A percentile compares a stretch with the other conserved stretches of the same genome.
These are phyloP conservation scores for Dichomitus squalens DNA, from an alignment of 1,284 basidiomycete genomes.

Conservation along the genomic window DNA sequence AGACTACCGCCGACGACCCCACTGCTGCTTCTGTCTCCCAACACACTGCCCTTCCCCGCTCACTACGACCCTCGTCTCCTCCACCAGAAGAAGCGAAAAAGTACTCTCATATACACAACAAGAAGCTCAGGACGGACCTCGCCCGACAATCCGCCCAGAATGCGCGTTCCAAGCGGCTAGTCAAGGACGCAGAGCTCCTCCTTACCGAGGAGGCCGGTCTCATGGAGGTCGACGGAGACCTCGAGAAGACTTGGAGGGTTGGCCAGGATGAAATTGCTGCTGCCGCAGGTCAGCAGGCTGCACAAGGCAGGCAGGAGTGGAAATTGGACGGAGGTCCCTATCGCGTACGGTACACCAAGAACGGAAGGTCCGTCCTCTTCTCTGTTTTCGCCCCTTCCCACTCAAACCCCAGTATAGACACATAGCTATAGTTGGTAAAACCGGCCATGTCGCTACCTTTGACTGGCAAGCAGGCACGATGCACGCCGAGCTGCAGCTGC, in stretches of 20 bases:
- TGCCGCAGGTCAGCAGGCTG: slow-evolving; percentile 73
- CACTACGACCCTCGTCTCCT: slow-evolving; percentile 49
- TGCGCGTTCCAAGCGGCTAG: slow-evolving; percentile 55
- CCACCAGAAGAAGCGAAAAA: slow-evolving; percentile 46
- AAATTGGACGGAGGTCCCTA: slow-evolving; percentile 90
- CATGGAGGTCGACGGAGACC: slow-evolving; percentile 72
- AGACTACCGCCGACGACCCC: slow-evolving; percentile 42
- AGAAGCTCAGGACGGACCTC: slow-evolving; percentile 74
- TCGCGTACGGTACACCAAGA: slow-evolving; percentile 82
- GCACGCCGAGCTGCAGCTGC: slow-evolving; percentile 87
- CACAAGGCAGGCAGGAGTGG: slow-evolving; percentile 78
- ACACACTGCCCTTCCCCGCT: slow-evolving; percentile 60
- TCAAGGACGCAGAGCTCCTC: slow-evolving; percentile 68
- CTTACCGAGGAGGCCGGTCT: slow-evolving; percentile 67
- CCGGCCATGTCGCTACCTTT: slow-evolving; percentile 93
- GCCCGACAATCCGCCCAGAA: slow-evolving; percentile 60
- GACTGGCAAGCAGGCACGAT: slow-evolving; percentile 92
- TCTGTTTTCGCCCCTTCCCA: not conserved
- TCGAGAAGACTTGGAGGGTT: slow-evolving; percentile 91
- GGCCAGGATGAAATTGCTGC: slow-evolving; percentile 79
- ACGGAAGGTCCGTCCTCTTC: slow-evolving; percentile 71
- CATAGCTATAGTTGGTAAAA: slow-evolving; percentile 80
- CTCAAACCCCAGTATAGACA: slow-evolving; percentile 50
- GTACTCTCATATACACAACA: slow-evolving; percentile 71
- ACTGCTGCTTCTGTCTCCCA: slow-evolving; percentile 60